Base-by-base conservation (phyloP, 805 yeast species). In the Wickerhamomyces mucosus region DNA sequence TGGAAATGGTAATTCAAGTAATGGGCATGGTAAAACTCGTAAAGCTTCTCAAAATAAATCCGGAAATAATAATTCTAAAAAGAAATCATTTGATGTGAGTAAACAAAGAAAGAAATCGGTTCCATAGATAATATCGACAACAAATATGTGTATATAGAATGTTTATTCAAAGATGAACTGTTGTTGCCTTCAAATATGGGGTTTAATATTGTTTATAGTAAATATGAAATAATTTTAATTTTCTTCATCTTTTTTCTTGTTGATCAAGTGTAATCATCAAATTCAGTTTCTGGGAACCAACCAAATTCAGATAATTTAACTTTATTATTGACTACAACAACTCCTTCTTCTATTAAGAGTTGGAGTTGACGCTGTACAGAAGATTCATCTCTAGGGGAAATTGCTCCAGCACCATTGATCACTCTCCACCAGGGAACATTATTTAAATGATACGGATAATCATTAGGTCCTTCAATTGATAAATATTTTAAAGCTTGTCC, bases 351-450 rank as follows among this genome's bases (percentile, higher is more conserved):
- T 14, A 50, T 36, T 15, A 80, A 53, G 29, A 46, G 41, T 6
- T 56, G 52, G 9, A 65, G 61, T 48, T 80, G 89, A 15, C 48
- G 41, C 10, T 46, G 40, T 32, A 69, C 72, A 2, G 69, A 66
- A 17, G 51, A 51, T 0, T 48, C 55, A 8, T 48, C 69, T 27
- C 81, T 49, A 3, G 68, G 67, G 5, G 85, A 69, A 3, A 81
- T 74, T 14, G 54, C 59, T 0, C 92, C 92, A 13, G 69, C 55
- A n/a, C 80, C 61, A 16, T 69, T 65, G 8, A 82, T 59, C 2
- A 82, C 81, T 21, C 94, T 55, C 89, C 89, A 81, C 94, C 94
- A 82, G 4, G 44, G 44, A 5, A 40, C 44, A 23, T 40, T 36
- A 9, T 25, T 26, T 5, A 16, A 13, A 10, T 35, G 31, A 33